Percentiles rank a stretch among this genome's conserved stretches.
Evolutionary conservation across 768 basidiomycete species (phyloP).

Genomic region (Lactarius tabidus): DNA sequence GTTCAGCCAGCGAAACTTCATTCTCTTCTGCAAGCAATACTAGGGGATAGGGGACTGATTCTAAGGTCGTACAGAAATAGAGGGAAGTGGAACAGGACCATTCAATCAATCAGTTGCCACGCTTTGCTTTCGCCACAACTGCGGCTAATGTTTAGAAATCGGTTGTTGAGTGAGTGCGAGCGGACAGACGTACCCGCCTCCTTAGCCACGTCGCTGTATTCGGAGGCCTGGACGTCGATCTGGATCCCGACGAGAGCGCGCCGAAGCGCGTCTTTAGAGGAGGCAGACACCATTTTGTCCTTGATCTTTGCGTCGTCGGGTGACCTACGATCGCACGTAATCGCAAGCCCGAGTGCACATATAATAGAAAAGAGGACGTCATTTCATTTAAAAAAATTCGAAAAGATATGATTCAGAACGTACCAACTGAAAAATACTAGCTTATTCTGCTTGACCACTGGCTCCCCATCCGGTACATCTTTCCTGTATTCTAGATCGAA

Average conservation of each 20-base stretch:
- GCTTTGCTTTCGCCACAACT: constrained; percentile 32
- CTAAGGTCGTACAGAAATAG: neutral
- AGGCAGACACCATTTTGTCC: constrained; percentile 90
- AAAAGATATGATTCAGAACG: neutral
- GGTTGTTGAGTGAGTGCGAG: neutral
- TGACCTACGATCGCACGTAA: constrained; percentile 50
- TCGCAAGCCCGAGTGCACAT: neutral
- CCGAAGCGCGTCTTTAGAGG: constrained; percentile 79
- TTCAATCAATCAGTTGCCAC: constrained; percentile 20
- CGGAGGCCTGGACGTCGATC: constrained; percentile 84
- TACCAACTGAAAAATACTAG: constrained; percentile 82
- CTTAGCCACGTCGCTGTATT: constrained; percentile 64
- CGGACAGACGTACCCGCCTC: constrained; percentile 52
- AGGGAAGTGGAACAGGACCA: neutral
- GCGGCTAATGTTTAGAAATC: neutral
- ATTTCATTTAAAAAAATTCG: neutral
- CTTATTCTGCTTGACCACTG: constrained; percentile 78
- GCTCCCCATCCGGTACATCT: constrained; percentile 30
- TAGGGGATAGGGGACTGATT: neutral
- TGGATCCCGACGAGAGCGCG: constrained; percentile 70
- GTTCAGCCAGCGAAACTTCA: constrained; percentile 30
- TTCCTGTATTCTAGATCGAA: constrained; percentile 86
- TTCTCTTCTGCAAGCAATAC: constrained; percentile 25
- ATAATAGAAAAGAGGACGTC: neutral
- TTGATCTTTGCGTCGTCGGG: constrained; percentile 84